Percentiles rank a stretch among this genome's conserved stretches.
Conservation (phyloP, 352 stramenopile species). For the Globisporangium paddicum region DNA sequence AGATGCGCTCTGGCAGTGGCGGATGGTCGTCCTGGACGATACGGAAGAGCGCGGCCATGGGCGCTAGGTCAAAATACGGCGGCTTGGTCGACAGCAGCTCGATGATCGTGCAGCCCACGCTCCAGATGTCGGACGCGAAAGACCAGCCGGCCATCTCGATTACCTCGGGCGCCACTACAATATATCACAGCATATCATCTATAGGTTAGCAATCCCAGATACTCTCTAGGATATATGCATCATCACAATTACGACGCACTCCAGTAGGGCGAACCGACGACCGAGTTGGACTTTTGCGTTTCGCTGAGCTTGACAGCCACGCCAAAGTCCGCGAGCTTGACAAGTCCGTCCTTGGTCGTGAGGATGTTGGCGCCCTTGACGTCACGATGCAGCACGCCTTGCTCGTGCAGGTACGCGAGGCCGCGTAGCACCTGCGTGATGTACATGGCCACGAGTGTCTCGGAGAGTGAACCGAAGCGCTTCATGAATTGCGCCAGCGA, state of each 20-base stretch:
- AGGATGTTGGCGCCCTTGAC: slow-evolving; percentile 94
- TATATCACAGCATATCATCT: neutral
- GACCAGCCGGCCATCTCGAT: slow-evolving; percentile 94
- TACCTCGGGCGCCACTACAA: slow-evolving; percentile 92
- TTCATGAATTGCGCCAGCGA: slow-evolving; percentile 92
- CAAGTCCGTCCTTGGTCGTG: slow-evolving; percentile 88
- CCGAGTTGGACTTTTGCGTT: slow-evolving; percentile 83
- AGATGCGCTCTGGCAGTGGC: slow-evolving; percentile 86
- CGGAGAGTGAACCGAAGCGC: slow-evolving; percentile 90
- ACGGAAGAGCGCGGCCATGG: slow-evolving; percentile 88
- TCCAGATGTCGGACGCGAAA: slow-evolving; percentile 93
- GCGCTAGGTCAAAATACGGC: slow-evolving; percentile 91
- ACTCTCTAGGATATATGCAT: neutral
- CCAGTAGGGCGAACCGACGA: slow-evolving; percentile 95
- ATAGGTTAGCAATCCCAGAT: neutral
- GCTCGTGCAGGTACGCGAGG: slow-evolving; percentile 88
- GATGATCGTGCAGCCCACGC: slow-evolving; percentile 94
- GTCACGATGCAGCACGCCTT: slow-evolving; percentile 91
- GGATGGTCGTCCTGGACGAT: slow-evolving; percentile 93
- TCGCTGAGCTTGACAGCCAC: slow-evolving; percentile 89
- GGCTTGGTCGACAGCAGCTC: slow-evolving; percentile 92
- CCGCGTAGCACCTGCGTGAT: slow-evolving; percentile 90
- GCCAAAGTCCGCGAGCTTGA: slow-evolving; percentile 93
- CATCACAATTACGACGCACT: slow-evolving; percentile 48
- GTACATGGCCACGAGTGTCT: slow-evolving; percentile 90